Percentiles rank a stretch among this genome's conserved stretches.
phyloP scores from a whole-genome alignment of 2,329 filamentous ascomycete species.

The Monascus ruber region DNA sequence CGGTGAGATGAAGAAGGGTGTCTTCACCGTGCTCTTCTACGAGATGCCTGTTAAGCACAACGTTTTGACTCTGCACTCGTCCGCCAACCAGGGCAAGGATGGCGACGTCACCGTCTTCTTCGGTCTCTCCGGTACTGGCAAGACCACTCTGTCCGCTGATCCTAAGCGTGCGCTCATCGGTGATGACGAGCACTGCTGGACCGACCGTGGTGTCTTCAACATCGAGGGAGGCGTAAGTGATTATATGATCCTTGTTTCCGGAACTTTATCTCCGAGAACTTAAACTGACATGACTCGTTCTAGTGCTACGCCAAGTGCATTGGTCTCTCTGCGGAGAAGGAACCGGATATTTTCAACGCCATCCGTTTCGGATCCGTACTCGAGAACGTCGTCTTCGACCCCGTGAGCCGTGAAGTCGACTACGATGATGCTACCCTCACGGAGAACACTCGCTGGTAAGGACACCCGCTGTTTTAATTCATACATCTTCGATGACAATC shows the following conservation, averaged over 20 bases:
- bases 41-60: constrained; percentile 99
- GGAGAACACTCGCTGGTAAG: constrained; percentile 82
- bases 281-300: constrained; percentile 3
- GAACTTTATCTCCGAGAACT: neutral
- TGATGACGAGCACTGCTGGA: constrained; percentile 99
- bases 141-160: constrained; percentile 95
- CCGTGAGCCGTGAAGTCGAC: constrained; percentile 76
- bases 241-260: neutral
- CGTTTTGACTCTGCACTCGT: constrained; percentile 94
- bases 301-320: constrained; percentile 96
- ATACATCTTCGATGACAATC: neutral
- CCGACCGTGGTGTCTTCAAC: constrained; percentile 93
- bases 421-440: constrained; percentile 92
- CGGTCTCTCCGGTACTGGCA: constrained; percentile 94
- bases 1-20: constrained; percentile 94
- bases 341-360: constrained; percentile 92
- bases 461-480: constrained; percentile 7
- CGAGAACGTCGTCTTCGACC: constrained; percentile 98
- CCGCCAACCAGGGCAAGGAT: constrained; percentile 87
- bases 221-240: constrained; percentile 69
- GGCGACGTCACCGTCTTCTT: constrained; percentile 99
- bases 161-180: constrained; percentile 93
- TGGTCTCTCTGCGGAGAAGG: constrained; percentile 94
- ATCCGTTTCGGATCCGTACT: constrained; percentile 95
- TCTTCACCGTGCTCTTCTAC: constrained; percentile 99